Base-by-base conservation (phyloP, 352 stramenopile genomes). In the Pythium plurisporium region DNA sequence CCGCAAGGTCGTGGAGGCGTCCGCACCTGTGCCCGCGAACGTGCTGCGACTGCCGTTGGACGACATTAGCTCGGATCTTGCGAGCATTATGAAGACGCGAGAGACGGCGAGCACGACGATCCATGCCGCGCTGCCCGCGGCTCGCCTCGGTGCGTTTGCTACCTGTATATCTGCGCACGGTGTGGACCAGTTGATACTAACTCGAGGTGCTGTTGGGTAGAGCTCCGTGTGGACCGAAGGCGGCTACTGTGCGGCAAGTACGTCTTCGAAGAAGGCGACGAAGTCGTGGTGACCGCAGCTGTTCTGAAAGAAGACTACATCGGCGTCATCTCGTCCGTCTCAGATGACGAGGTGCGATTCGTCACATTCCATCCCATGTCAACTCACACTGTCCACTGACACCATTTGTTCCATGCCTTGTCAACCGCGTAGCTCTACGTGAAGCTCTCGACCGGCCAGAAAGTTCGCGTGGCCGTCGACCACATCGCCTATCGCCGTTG, bases 241-340 rank as follows among this genome's bases (percentile, higher is more conserved):
- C 69, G 73, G 38, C 53, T 94, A 55, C 53, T 74, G 37, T 89
- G 76, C 30, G 82, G 76, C 54, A 83, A 87, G 58, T 82, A 88
- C 53, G 63, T 90, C 8, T 88, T 90, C 55, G 79, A 91, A 55
- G 81, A 94, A 37, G 83, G 83, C 34, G 83, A 94, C 42, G 83
- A 94, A 54, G 79, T 91, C 26, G 70, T 84, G 9, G 56, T 91
- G 46, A 79, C 70, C 8, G 81, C 82, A 42, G 73, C 79, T 1
- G 57, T 90, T 15, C 65, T 87, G 33, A 65, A 84, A 26, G 74
- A 89, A 58, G 67, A 89, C 33, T 94, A 88, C 64, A 76, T 82
- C n/a, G 83, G 83, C 50, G 82, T 69, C 20, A 88, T 94, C 57
- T 80, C 72, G 52, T 89, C 83, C 20, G 74, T 94, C 27, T 80